A percentile compares a stretch with the other conserved stretches of the same genome.
These are phyloP conservation scores for Mucor indicus DNA, from an alignment of 371 early-diverging fungal genomes.

Conservation along the genomic window DNA sequence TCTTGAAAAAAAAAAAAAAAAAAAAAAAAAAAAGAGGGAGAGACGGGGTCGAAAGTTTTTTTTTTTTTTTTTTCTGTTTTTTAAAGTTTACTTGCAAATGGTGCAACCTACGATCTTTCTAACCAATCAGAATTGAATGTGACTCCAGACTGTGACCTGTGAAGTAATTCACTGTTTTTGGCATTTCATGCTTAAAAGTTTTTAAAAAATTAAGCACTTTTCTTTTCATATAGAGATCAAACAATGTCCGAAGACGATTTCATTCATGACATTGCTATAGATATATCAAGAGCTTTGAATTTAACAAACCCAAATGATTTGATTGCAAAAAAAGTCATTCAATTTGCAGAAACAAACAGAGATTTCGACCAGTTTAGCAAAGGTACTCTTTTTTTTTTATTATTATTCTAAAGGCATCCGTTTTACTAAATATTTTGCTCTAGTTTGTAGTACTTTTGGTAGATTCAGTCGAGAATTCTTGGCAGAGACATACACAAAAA, in stretches of 20 bases:
- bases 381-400: slow-evolving; percentile 25
- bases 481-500: slow-evolving; percentile 46
- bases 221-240: neutral
- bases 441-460: slow-evolving; percentile 62
- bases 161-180: neutral
- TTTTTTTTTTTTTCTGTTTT: neutral
- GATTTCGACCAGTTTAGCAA: slow-evolving; percentile 48
- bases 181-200: neutral
- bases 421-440: neutral
- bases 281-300: slow-evolving; percentile 59
- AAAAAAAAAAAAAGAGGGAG: slow-evolving; percentile 1
- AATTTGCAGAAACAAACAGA: slow-evolving; percentile 53
- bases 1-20: neutral
- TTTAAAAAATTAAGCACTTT: neutral
- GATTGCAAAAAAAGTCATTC: slow-evolving; percentile 58
- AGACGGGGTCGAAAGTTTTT: neutral
- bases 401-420: no score
- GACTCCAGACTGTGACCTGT: neutral
- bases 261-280: slow-evolving; percentile 57
- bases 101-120: neutral
- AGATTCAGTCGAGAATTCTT: slow-evolving; percentile 55
- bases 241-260: slow-evolving; percentile 39
- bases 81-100: neutral
- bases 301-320: slow-evolving; percentile 58
- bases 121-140: neutral